Evolutionary conservation across 2,329 filamentous ascomycete genomes (phyloP).

Genomic region (Scedosporium aurantiacum): DNA sequence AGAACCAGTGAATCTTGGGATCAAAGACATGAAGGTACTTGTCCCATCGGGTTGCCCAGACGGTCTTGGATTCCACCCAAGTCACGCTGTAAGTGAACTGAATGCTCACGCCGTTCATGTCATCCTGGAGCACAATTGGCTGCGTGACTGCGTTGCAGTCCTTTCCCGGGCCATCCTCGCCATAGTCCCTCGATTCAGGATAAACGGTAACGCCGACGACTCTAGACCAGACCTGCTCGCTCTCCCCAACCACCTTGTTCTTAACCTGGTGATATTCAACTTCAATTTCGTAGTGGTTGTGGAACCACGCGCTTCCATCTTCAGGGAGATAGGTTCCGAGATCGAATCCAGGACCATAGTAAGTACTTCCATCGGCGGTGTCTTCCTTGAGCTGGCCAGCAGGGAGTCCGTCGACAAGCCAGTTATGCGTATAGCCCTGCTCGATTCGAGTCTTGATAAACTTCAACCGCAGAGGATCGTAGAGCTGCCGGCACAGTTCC

Average conservation of each 20-base stretch:
- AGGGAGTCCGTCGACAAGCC: slow-evolving; percentile 88
- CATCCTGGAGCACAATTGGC: slow-evolving; percentile 52
- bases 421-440: slow-evolving; percentile 86
- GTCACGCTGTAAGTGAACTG: slow-evolving; percentile 87
- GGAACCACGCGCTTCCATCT: slow-evolving; percentile 51
- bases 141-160: slow-evolving; percentile 52
- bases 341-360: slow-evolving; percentile 86
- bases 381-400: slow-evolving; percentile 77
- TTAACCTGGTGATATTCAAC: slow-evolving; percentile 83
- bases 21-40: slow-evolving; percentile 97
- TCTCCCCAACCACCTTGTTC: slow-evolving; percentile 27
- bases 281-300: slow-evolving; percentile 93
- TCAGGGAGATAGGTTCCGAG: slow-evolving; percentile 46
- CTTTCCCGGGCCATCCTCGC: slow-evolving; percentile 33
- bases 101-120: slow-evolving; percentile 45
- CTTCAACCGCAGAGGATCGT: slow-evolving; percentile 52
- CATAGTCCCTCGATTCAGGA: slow-evolving; percentile 58
- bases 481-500: slow-evolving; percentile 57
- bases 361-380: slow-evolving; percentile 61
- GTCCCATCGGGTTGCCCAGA: slow-evolving; percentile 96
- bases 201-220: slow-evolving; percentile 89
- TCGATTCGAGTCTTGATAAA: slow-evolving; percentile 78
- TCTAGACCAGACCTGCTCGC: slow-evolving; percentile 51
- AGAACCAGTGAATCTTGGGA: slow-evolving; percentile 98
- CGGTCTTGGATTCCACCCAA: slow-evolving; percentile 74